A percentile compares a stretch with the other conserved stretches of the same genome.
Evolutionary conservation across 1,284 basidiomycete genomes (phyloP).

Genomic region (Neonothopanus nambi): DNA sequence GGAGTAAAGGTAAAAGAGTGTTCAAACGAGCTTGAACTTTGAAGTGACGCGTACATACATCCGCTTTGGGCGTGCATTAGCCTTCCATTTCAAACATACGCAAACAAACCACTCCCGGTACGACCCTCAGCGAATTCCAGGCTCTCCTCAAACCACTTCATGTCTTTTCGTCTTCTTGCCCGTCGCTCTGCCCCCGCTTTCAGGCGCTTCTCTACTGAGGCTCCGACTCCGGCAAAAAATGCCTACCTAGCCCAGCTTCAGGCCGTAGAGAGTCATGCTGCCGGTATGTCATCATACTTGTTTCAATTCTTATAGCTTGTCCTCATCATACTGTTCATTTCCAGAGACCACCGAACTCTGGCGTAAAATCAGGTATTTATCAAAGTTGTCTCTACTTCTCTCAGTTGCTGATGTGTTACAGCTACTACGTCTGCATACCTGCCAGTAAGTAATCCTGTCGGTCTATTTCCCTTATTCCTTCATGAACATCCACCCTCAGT

Average conservation of each 20-base stretch:
- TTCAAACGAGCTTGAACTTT: conserved; percentile 24
- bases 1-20: conserved; percentile 23
- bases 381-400: not conserved
- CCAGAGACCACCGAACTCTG: conserved; percentile 77
- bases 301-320: conserved; percentile 10
- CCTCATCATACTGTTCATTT: conserved; percentile 11
- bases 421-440: conserved; percentile 76
- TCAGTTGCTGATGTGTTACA: conserved; percentile 29
- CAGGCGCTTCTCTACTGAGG: conserved; percentile 40
- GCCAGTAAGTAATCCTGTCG: conserved; percentile 49
- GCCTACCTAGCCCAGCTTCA: conserved; percentile 57
- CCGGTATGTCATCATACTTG: conserved; percentile 42
- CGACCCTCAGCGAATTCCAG: not conserved
- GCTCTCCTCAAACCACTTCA: conserved; percentile 27
- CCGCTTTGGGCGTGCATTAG: conserved; percentile 1
- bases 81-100: conserved; percentile 27
- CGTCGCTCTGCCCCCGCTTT: conserved; percentile 37
- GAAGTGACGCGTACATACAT: conserved; percentile 37
- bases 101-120: conserved; percentile 25
- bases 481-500: conserved; percentile 42
- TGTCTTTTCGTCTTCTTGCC: conserved; percentile 58
- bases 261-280: conserved; percentile 68
- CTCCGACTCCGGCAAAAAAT: conserved; percentile 38
- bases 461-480: conserved; percentile 1
- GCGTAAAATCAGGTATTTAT: conserved; percentile 77